phyloP scores from a whole-genome alignment of 305 asterid genomes.

The Fraxinus baroniana region DNA sequence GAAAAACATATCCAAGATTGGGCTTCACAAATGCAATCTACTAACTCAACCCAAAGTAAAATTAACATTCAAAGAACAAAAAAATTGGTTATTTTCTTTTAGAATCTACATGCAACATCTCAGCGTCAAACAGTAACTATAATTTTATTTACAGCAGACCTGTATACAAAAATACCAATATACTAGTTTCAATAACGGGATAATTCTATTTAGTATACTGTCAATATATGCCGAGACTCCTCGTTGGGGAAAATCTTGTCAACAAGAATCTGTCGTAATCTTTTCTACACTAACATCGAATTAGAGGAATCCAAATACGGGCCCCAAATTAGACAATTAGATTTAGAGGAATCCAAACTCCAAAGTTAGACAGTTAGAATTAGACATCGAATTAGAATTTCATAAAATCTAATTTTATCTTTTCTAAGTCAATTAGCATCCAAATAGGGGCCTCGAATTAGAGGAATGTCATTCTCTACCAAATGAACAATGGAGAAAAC shows the following conservation, averaged over 20 bases:
- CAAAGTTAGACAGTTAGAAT: no score
- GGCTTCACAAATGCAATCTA: not conserved
- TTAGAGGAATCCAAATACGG: no score
- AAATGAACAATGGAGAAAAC: no score
- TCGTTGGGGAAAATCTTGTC: conserved; percentile 40
- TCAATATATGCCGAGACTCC: conserved; percentile 30
- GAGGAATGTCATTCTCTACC: no score
- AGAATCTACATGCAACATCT: conserved; percentile 31
- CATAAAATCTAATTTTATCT: no score
- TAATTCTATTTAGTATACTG: not conserved
- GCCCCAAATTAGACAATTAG: no score
- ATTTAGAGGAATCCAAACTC: no score
- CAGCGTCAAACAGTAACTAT: conserved; percentile 15
- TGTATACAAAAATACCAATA: conserved; percentile 19
- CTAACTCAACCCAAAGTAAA: not conserved
- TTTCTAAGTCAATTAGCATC: no score
- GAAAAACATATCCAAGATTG: not conserved
- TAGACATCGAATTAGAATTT: no score
- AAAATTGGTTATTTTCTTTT: conserved; percentile 21
- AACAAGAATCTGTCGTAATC: not conserved
- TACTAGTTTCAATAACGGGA: not conserved
- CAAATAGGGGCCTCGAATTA: no score
- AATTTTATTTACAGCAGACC: conserved; percentile 34
- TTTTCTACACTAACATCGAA: no score
- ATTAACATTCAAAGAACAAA: conserved; percentile 20